phyloP scores from a whole-genome alignment of 495 filamentous ascomycete genomes.

The Hypoxylon fragiforme region DNA sequence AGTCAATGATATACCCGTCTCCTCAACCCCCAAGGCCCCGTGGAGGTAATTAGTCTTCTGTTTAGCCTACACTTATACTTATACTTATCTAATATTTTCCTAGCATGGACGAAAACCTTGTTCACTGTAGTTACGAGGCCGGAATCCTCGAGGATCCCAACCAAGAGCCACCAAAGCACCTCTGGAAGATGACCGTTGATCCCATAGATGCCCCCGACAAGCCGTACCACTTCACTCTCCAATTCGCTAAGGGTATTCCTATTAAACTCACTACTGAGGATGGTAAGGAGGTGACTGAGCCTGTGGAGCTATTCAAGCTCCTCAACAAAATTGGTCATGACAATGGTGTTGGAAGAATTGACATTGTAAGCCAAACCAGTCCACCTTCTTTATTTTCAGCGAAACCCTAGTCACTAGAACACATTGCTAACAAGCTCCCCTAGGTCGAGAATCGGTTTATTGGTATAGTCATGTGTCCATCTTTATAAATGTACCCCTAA shows the following conservation, averaged over 20 bases:
- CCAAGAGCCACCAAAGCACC: slow-evolving; percentile 68
- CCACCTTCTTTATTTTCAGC: not conserved
- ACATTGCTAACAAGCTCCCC: not conserved
- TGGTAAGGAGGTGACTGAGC: slow-evolving; percentile 67
- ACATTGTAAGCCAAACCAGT: slow-evolving; percentile 81
- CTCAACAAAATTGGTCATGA: slow-evolving; percentile 76
- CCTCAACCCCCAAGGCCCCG: slow-evolving; percentile 78
- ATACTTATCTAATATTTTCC: not conserved
- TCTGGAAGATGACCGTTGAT: slow-evolving; percentile 84
- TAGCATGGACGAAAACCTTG: slow-evolving; percentile 83
- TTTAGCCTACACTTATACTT: not conserved
- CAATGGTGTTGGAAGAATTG: slow-evolving; percentile 83
- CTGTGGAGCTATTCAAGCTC: slow-evolving; percentile 77
- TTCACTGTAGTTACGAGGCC: slow-evolving; percentile 89
- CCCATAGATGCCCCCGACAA: slow-evolving; percentile 74
- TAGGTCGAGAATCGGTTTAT: slow-evolving; percentile 77
- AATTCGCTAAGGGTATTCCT: slow-evolving; percentile 86
- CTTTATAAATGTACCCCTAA: not conserved
- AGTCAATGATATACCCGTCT: slow-evolving; percentile 78
- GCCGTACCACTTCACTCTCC: slow-evolving; percentile 74
- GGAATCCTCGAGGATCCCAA: slow-evolving; percentile 71
- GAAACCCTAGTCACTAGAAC: not conserved
- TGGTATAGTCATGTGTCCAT: slow-evolving; percentile 31
- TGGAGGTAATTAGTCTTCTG: slow-evolving; percentile 50
- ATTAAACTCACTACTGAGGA: slow-evolving; percentile 60